Conservation (phyloP, 495 filamentous ascomycete species). For the Talaromyces proteolyticus region DNA sequence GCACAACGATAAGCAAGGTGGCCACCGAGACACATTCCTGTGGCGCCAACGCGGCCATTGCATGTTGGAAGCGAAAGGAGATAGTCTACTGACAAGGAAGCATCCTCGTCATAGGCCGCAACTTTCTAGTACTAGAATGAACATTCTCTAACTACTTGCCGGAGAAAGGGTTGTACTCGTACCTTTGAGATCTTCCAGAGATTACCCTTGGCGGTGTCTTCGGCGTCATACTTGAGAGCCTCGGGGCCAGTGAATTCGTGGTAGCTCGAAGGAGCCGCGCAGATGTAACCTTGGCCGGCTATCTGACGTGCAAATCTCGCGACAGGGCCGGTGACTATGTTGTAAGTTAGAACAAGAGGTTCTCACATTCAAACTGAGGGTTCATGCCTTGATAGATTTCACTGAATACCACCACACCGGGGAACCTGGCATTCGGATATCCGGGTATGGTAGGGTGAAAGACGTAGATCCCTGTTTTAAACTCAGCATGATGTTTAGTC, state of each 20-base stretch:
- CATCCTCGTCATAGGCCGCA: slow-evolving; percentile 85
- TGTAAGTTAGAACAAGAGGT: no score
- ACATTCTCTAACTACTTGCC: not conserved
- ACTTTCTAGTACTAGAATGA: slow-evolving; percentile 50
- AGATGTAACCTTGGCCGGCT: slow-evolving; percentile 89
- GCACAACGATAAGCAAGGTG: slow-evolving; percentile 83
- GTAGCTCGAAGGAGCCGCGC: slow-evolving; percentile 83
- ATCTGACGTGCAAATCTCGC: slow-evolving; percentile 89
- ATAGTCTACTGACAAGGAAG: slow-evolving; percentile 62
- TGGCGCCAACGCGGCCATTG: slow-evolving; percentile 77
- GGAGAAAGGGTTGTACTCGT: slow-evolving; percentile 1
- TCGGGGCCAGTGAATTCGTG: slow-evolving; percentile 90
- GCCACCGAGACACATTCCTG: slow-evolving; percentile 94
- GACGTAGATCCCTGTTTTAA: slow-evolving; percentile 69
- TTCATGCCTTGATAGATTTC: slow-evolving; percentile 88
- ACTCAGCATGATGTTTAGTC: not conserved
- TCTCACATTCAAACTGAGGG: not conserved
- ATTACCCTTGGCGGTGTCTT: slow-evolving; percentile 85
- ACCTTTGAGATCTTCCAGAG: slow-evolving; percentile 78
- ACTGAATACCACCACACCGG: slow-evolving; percentile 85
- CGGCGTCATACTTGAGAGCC: slow-evolving; percentile 77
- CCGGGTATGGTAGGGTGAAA: slow-evolving; percentile 81
- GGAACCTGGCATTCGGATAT: slow-evolving; percentile 85
- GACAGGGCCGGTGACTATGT: slow-evolving; percentile 85
- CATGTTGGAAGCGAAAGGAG: slow-evolving; percentile 74